Base-by-base conservation (phyloP, 805 yeast genomes). In the Saturnispora sekii region DNA sequence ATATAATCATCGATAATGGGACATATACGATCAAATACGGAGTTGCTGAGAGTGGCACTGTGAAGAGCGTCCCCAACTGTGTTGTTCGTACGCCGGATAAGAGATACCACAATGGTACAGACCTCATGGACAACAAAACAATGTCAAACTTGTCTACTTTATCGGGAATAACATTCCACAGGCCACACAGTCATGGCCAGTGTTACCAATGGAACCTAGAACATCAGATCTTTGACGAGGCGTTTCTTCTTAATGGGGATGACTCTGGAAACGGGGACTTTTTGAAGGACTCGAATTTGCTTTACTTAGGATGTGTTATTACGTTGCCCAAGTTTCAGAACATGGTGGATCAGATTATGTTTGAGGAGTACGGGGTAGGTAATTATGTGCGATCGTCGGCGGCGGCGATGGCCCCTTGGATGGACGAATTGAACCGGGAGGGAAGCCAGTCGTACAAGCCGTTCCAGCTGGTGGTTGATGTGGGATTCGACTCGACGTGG, bases 181-280 rank as follows among this genome's bases (percentile, higher is more conserved):
- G 97, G 45, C 97, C 99, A 0, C 77, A 78, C 46, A 96, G 88
- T 51, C 79, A 81, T 53, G 97, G 97, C 3, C 94, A 89, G 53
- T 66, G 93, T 42, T 78, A 81, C 0, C 85, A 90, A 33, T 93
- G 97, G 98, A 95, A 86, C 51, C 66, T 84, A 2, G 88, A 93
- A 58, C 83, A 82, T 55, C 81, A 82, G 17, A 73, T 93, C 2
- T 93, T 97, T 98, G 97, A 93, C 60, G 77, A 82, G 51, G 72
- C 81, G 5, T 70, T 87, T 58, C 40, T 51, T 15, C 73, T 68
- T 38, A 64, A 69, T 51, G 48, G 48, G 12, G 64, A 63, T 30
- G 57, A 62, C 45, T 45, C 49, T 18, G 49, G 51, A 6, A 45
- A 48, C 30, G 74, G 69, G 4, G 58, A 74, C 37, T 70, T 73